Conservation (phyloP, 768 basidiomycete species). For the Fistulinella prunicolor region DNA sequence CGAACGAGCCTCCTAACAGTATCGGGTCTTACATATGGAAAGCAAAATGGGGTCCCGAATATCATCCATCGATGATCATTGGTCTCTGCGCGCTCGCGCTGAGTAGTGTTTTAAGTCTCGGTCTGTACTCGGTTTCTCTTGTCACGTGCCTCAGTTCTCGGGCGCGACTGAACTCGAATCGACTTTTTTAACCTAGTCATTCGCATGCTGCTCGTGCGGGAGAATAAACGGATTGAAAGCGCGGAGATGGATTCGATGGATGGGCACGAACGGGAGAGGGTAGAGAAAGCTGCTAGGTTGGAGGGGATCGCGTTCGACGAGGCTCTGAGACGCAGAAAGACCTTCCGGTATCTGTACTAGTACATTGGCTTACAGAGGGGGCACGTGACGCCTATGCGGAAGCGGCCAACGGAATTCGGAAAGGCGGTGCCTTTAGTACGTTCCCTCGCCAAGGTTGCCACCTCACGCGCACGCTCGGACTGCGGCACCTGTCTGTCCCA, state of each 20-base stretch:
- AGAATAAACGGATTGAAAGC: conserved; percentile 49
- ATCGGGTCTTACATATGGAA: conserved; percentile 66
- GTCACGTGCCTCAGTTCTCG: no score
- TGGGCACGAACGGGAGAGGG: conserved; percentile 44
- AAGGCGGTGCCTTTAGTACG: no score
- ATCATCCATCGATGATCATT: conserved; percentile 62
- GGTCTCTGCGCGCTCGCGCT: conserved; percentile 36
- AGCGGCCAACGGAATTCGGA: no score
- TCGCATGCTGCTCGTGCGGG: conserved; percentile 42
- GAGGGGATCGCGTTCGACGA: conserved; percentile 61
- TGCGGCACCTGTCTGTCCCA: no score
- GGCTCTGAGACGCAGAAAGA: conserved; percentile 53
- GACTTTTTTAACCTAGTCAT: conserved; percentile 31
- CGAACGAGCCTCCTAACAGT: conserved; percentile 25
- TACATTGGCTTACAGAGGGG: no score
- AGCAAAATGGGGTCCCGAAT: conserved; percentile 54
- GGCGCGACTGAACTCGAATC: background rate
- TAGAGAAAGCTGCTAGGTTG: conserved; percentile 55
- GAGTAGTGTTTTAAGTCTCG: conserved; percentile 33
- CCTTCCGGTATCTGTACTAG: conserved; percentile 56
- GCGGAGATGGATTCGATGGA: conserved; percentile 46
- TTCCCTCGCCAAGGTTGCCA: no score
- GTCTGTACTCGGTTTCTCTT: no score
- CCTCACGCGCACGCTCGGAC: no score
- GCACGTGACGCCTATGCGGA: conserved; percentile 3